These are phyloP conservation scores for Lentinula sp. DNA, from an alignment of 768 basidiomycete species.

Conservation along the genomic window DNA sequence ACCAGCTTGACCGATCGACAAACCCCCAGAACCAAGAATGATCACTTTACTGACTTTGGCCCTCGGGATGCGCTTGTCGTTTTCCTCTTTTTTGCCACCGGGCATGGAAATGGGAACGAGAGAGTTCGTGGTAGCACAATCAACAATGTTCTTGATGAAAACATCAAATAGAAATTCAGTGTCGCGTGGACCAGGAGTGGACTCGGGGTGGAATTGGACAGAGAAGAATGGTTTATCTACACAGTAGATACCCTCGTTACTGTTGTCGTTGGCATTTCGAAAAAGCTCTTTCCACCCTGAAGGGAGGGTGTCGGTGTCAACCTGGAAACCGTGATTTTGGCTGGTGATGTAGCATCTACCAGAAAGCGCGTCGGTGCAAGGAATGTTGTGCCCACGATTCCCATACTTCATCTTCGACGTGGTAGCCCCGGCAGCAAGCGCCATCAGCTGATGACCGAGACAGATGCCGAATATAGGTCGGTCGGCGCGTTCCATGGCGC, in stretches of 20 bases:
- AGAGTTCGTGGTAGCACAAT: constrained; percentile 56
- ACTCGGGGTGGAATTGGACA: constrained; percentile 99
- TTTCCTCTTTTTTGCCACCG: constrained; percentile 78
- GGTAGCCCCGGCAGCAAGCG: constrained; percentile 87
- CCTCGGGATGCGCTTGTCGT: constrained; percentile 65
- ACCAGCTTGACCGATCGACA: constrained; percentile 98
- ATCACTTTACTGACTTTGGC: constrained; percentile 87
- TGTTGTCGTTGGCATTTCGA: constrained; percentile 93
- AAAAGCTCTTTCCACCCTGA: constrained; percentile 91
- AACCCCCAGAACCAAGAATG: constrained; percentile 93
- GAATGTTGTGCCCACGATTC: constrained; percentile 98
- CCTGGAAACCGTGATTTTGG: constrained; percentile 98
- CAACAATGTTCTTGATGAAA: constrained; percentile 83
- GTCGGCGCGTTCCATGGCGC: constrained; percentile 65
- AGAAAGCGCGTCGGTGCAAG: constrained; percentile 89
- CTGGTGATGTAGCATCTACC: constrained; percentile 99
- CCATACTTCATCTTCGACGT: constrained; percentile 99
- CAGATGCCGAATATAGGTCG: constrained; percentile 97
- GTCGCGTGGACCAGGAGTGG: constrained; percentile 92
- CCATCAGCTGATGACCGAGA: constrained; percentile 94
- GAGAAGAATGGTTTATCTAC: constrained; percentile 94
- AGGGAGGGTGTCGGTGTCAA: constrained; percentile 75
- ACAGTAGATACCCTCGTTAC: constrained; percentile 97
- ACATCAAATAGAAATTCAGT: constrained; percentile 99
- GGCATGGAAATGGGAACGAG: constrained; percentile 62